Base-by-base conservation (phyloP, 2,329 filamentous ascomycete genomes). In the Penicillium decumbens region DNA sequence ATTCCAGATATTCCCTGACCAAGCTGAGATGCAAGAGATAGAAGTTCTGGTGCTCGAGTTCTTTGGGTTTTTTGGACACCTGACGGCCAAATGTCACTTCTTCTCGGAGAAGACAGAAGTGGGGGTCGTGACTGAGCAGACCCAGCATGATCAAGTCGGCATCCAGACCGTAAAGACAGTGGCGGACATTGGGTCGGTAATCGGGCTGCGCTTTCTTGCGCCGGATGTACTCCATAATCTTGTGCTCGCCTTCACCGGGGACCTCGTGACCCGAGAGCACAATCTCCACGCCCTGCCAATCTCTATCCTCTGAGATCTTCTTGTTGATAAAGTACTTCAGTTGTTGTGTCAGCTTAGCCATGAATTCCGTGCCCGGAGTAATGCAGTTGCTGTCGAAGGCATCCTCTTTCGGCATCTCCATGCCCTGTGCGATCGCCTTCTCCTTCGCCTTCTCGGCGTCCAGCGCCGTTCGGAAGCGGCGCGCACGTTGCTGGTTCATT, bases 221-320 rank as follows among this genome's bases (percentile, higher is more conserved):
- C 61, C 93, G 88, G 71, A 98, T 98, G 72, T 98, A 98, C 73
- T 98, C 95, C 93, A 98, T 98, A 73, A 98, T 95, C 76, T 98
- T 98, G 77, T 98, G 93, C 72, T 98, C 93, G 63, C 93, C 93
- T 74, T 98, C 95, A 62, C 93, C 93, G 6, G 93, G 93, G 24
- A 97, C 92, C 72, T 98, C 95, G 67, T 98, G 95, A 47, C 95
- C 93, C 5, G 93, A 98, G 51, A 98, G 80, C 45, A 98, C 90
- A 61, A 98, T 85, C 67, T 97, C 91, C 58, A 95, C 93, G 52
- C 88, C 88, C 74, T 98, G 93, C 93, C 93, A 98, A 64, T 98
- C 93, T 41, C 85, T 83, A 70, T 98, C 93, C 70, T 98, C 92
- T 2, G 90, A 93, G 9, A 98, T 85, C 74, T 98, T 98, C 75